Base-by-base conservation (phyloP, 2,329 filamentous ascomycete species). In the Venturia asperata region DNA sequence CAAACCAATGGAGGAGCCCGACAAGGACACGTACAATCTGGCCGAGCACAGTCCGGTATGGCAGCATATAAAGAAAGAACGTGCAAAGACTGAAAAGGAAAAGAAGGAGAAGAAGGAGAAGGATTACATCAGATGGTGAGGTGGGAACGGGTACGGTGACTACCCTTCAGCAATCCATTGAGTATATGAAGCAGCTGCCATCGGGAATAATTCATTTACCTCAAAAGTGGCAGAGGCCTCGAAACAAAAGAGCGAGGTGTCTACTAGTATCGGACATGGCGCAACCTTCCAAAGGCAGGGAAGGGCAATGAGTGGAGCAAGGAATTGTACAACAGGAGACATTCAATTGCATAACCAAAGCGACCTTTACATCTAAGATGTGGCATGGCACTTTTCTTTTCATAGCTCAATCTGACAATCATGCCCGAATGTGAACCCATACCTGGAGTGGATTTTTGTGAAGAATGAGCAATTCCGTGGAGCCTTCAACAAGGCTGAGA, bases 1-100 rank as follows among this genome's bases (percentile, higher is more conserved):
- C 15, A n/a, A 6, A 21, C 42, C 42, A 37, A 5, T 19, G 13
- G 41, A 63, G 43, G 24, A 39, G 41, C 61, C 61, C 11, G 19
- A 37, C 17, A 61, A 47, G 15, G 24, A 43, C 41, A 52, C 24
- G 17, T 52, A 63, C 61, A 63, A 63, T 37, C 10, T 58, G 43
- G 49, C 49, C 21, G 63, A 64, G 39, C 42, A 43, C 41, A 49
- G 41, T 47, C 61, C 61, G 15, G 61, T 49, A 13, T 63, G 61
- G 61, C 21, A 63, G 19, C 34, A 39, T 7, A 34, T 63, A 39
- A 63, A 63, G 61, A 63, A 63, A 11, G 45, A 52, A 21, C 43
- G 61, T 13, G 43, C 7, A 15, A 43, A 63, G 43, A 24, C 24
- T 5, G 41, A 24, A 19, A 52, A 52, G 39, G 61, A 43, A 24